Evolutionary conservation across 2,329 filamentous ascomycete species (phyloP).

Genomic region (Sarocladium brachiariae): DNA sequence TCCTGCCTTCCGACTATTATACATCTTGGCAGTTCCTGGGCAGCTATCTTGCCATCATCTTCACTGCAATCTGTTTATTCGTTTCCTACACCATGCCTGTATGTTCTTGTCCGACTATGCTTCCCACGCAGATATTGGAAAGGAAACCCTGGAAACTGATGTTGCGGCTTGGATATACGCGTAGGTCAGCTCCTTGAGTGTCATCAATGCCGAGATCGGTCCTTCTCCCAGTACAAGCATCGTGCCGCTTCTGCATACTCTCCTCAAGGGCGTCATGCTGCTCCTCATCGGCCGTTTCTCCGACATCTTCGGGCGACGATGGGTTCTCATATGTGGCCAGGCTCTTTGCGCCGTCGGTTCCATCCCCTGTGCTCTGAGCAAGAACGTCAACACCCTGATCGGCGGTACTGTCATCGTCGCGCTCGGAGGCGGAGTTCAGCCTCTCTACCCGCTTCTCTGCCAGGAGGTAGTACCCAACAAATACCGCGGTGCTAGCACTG

Average conservation of each 20-base stretch:
- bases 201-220: neutral
- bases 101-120: neutral
- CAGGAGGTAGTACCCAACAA: neutral
- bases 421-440: neutral
- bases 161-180: too few relatives aligned
- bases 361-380: neutral
- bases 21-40: neutral
- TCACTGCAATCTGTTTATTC: neutral
- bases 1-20: neutral
- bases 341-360: neutral
- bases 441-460: neutral
- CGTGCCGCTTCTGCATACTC: neutral
- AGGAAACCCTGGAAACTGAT: too few relatives aligned
- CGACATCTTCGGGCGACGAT: neutral
- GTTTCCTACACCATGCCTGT: neutral
- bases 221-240: neutral
- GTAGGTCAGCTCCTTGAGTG: neutral
- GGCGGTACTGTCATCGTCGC: neutral
- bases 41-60: neutral
- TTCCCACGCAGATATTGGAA: too few relatives aligned
- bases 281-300: slow-evolving; percentile 1
- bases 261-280: neutral
- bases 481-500: neutral
- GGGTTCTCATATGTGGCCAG: neutral
- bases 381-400: neutral